Conservation (phyloP, 805 yeast genomes). For the Millerago galiae region DNA sequence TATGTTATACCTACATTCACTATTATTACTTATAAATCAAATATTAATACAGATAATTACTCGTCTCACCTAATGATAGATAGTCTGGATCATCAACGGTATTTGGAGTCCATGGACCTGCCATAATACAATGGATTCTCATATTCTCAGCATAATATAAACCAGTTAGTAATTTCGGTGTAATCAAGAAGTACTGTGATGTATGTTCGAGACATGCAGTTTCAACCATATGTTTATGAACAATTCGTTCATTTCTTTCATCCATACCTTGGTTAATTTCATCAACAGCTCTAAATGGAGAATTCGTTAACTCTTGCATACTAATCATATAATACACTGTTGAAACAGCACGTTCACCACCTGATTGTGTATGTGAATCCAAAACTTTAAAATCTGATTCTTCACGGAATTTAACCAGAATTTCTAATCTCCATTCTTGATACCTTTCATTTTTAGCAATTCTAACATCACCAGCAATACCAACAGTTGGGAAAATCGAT, state of each 20-base stretch:
- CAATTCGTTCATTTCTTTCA: slow-evolving; percentile 79
- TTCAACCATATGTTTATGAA: slow-evolving; percentile 79
- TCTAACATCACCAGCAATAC: slow-evolving; percentile 79
- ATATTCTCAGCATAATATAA: slow-evolving; percentile 71
- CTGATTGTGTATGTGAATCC: slow-evolving; percentile 88
- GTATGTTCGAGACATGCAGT: slow-evolving; percentile 66
- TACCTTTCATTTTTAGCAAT: slow-evolving; percentile 48
- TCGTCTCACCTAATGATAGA: slow-evolving; percentile 31
- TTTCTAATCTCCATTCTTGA: slow-evolving; percentile 77
- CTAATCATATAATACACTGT: slow-evolving; percentile 89
- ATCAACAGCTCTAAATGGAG: slow-evolving; percentile 94
- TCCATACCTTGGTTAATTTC: slow-evolving; percentile 99
- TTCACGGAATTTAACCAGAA: slow-evolving; percentile 81
- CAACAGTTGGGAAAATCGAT: slow-evolving; percentile 61
- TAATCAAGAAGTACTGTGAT: slow-evolving; percentile 85
- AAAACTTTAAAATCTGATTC: slow-evolving; percentile 61
- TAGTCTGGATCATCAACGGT: slow-evolving; percentile 26
- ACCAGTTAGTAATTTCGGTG: slow-evolving; percentile 82
- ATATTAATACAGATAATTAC: slow-evolving; percentile 7
- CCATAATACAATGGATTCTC: slow-evolving; percentile 81
- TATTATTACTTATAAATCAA: neutral
- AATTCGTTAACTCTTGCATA: slow-evolving; percentile 76
- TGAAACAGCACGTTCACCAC: slow-evolving; percentile 96
- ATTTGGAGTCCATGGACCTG: slow-evolving; percentile 42
- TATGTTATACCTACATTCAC: too few relatives aligned